Evolutionary conservation across 306 rosid genomes (phyloP).

Genomic region (Fagus crenata): DNA sequence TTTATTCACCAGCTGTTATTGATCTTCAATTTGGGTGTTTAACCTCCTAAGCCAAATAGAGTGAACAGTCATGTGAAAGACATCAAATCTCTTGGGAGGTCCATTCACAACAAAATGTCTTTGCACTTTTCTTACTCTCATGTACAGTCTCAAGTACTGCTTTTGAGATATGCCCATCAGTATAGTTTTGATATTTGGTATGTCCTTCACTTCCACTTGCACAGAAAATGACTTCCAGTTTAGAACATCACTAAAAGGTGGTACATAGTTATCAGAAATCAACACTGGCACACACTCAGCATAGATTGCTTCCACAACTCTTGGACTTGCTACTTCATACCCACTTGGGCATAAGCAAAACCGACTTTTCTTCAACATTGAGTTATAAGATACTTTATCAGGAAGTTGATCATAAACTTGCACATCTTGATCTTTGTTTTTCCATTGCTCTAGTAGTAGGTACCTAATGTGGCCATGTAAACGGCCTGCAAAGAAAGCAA

Average conservation of each 20-base stretch:
- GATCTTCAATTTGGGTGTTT: constrained; percentile 42
- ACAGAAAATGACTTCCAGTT: constrained; percentile 57
- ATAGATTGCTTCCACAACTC: constrained; percentile 57
- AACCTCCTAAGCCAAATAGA: constrained; percentile 65
- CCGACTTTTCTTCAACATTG: constrained; percentile 50
- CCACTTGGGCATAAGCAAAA: constrained; percentile 65
- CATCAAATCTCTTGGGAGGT: constrained; percentile 51
- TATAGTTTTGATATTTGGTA: constrained; percentile 50
- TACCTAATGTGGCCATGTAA: constrained; percentile 57
- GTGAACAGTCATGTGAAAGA: constrained; percentile 57
- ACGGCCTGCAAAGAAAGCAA: constrained; percentile 62
- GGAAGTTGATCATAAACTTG: constrained; percentile 51
- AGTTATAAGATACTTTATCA: constrained; percentile 34
- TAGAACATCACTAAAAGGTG: constrained; percentile 56
- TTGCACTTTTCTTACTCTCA: constrained; percentile 49
- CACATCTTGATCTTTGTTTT: constrained; percentile 56
- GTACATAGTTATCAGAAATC: constrained; percentile 53
- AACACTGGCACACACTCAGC: constrained; percentile 63
- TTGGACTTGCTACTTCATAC: constrained; percentile 61
- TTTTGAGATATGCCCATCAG: constrained; percentile 49
- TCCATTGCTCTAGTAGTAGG: constrained; percentile 44
- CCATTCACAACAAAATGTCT: constrained; percentile 61
- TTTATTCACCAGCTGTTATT: neutral
- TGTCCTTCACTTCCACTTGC: constrained; percentile 44
- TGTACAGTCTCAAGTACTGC: constrained; percentile 42